Conservation (phyloP, 2,329 filamentous ascomycete species). For the Blastomyces emzantsi region DNA sequence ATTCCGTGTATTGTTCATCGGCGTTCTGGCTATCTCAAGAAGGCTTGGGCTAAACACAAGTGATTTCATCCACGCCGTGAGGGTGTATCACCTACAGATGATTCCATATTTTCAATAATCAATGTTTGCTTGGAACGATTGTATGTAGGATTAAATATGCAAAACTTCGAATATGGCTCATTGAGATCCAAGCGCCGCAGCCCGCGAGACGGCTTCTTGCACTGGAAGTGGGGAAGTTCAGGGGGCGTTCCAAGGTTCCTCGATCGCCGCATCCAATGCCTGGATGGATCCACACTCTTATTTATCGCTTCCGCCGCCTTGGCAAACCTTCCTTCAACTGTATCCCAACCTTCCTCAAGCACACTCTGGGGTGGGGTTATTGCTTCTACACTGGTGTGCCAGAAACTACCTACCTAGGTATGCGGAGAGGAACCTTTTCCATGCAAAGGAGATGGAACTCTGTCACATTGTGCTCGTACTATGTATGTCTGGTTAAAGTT, state of each 20-base stretch:
- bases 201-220: no score
- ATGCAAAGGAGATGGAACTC: background rate
- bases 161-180: background rate
- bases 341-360: background rate
- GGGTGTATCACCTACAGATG: background rate
- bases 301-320: slow-evolving; percentile 4
- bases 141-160: background rate
- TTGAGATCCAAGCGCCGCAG: background rate
- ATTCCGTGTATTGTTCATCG: background rate
- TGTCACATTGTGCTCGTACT: background rate
- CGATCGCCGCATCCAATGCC: background rate
- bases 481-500: background rate
- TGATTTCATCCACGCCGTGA: background rate
- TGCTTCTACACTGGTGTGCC: no score
- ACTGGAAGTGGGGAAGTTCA: background rate
- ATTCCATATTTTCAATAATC: background rate
- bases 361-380: background rate
- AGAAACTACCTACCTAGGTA: background rate
- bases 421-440: background rate
- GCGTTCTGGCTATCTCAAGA: background rate
- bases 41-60: background rate
- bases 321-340: slow-evolving; percentile 12
- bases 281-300: background rate
- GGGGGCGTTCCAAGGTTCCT: background rate
- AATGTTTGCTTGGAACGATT: background rate